Base-by-base conservation (phyloP, 2,329 filamentous ascomycete genomes). In the Talaromyces islandicus region DNA sequence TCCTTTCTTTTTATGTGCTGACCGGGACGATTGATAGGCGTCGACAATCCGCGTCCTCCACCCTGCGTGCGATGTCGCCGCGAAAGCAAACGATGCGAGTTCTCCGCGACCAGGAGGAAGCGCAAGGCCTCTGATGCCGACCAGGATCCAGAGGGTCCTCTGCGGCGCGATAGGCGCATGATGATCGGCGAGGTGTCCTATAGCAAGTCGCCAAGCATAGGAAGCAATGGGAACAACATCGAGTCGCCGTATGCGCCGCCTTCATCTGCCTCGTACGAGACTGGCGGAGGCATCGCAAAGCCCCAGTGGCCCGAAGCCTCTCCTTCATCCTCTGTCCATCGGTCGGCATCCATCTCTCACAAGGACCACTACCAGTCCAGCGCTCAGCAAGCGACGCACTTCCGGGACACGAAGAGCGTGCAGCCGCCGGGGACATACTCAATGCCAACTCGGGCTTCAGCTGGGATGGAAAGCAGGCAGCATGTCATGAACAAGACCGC, bases 51-150 rank as follows among this genome's bases (percentile, higher is more conserved):
- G 25, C 87, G 92, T 75, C 91, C 96, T 68, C 93, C 93, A 59
- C 94, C 94, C 2, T 99, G 94, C 75, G 90, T 93, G 62, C 87
- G 94, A 71, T 99, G 94, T 74, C 88, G 92, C 57, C 88, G 94
- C 66, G 94, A 99, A 80, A 91, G 88, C 78, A 97, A 97, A 75
- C 89, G 96, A 69, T 99, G 94, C 80, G 96, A 89, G 82, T 99
- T 99, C 80, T 96, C 92, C 64, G 91, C 92, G 21, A 97, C 92
- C 32, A 85, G 94, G 56, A 87, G 94, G 71, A 97, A 97, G 85
- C 86, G 92, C 72, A 95, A 94, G 81, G 85, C 78, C 27, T 81
- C 79, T 60, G 76, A 73, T 57, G 48, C 72, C 11, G 78, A 79
- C 9, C 77, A 76, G 30, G 77, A 78, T 35, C 68, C 72, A 27